Evolutionary conservation across 1,284 basidiomycete genomes (phyloP).

Genomic region (Cystobasidium pallidum): DNA sequence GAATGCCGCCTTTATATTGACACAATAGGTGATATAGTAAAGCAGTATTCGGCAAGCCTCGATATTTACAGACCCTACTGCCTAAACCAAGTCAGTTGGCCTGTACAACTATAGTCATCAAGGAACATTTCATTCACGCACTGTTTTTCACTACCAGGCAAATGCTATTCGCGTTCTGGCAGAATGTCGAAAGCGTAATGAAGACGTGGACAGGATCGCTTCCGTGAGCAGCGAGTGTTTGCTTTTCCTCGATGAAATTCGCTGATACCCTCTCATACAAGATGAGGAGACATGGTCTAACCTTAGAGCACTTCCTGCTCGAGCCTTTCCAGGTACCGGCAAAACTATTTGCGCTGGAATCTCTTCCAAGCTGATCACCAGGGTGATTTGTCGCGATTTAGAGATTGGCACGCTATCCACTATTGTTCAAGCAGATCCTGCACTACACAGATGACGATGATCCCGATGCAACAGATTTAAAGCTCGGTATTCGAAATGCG

Average conservation of each 20-base stretch:
- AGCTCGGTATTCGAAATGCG: conserved; percentile 65
- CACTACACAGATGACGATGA: conserved; percentile 71
- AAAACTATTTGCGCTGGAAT: no score
- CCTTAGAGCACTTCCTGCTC: conserved; percentile 86
- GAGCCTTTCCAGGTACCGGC: conserved; percentile 76
- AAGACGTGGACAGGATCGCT: conserved; percentile 64
- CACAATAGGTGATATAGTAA: conserved; percentile 80
- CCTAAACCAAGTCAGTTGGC: conserved; percentile 69
- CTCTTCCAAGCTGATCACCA: background rate
- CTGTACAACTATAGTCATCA: no score
- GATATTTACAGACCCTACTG: conserved; percentile 74
- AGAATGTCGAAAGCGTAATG: background rate
- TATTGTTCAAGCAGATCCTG: conserved; percentile 77
- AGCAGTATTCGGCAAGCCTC: conserved; percentile 73
- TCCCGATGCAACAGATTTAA: conserved; percentile 64
- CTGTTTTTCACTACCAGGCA: background rate
- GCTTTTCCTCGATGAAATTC: no score
- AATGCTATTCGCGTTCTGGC: background rate
- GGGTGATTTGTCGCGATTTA: no score
- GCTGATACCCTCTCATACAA: background rate
- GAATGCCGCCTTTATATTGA: conserved; percentile 87
- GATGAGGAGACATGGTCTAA: conserved; percentile 70
- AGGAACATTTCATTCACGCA: background rate
- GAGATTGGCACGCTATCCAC: conserved; percentile 87
- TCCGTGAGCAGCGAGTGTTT: conserved; percentile 55